These are phyloP conservation scores for Debaryomyces maramus DNA, from an alignment of 805 yeast species.

Conservation along the genomic window DNA sequence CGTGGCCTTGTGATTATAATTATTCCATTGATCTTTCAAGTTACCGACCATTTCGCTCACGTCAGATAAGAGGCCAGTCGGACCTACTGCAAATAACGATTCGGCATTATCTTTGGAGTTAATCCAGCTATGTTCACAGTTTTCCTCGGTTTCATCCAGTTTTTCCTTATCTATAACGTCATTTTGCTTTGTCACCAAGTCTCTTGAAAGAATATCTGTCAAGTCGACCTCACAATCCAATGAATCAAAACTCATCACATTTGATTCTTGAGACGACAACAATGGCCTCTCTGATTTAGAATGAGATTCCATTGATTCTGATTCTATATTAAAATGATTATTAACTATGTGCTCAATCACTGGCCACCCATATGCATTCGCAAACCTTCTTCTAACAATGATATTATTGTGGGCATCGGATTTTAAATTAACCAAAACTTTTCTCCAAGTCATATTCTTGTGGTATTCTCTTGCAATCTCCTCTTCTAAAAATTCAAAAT, in stretches of 20 bases:
- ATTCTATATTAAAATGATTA: constrained; percentile 51
- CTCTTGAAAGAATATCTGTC: constrained; percentile 31
- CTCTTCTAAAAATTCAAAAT: constrained; percentile 61
- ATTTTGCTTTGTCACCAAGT: constrained; percentile 36
- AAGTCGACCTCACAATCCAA: constrained; percentile 29
- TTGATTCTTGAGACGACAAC: neutral
- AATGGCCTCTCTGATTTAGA: neutral
- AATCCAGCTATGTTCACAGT: constrained; percentile 50
- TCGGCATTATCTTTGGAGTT: constrained; percentile 41
- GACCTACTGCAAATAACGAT: constrained; percentile 55
- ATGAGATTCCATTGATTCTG: constrained; percentile 16
- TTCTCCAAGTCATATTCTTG: constrained; percentile 80
- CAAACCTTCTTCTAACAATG: constrained; percentile 80
- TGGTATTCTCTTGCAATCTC: constrained; percentile 89
- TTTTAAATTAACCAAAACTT: constrained; percentile 77
- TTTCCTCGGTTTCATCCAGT: constrained; percentile 16
- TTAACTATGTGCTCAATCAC: constrained; percentile 80
- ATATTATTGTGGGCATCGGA: constrained; percentile 97
- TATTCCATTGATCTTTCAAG: constrained; percentile 39
- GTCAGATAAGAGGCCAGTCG: constrained; percentile 68
- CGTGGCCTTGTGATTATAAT: constrained; percentile 8
- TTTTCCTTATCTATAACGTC: constrained; percentile 30
- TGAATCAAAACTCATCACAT: constrained; percentile 16
- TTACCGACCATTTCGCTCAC: constrained; percentile 58
- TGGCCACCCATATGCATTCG: constrained; percentile 95